Percentiles rank a stretch among this genome's conserved stretches.
phyloP scores from a whole-genome alignment of 2,329 filamentous ascomycete species.

The Penicillium sp. region DNA sequence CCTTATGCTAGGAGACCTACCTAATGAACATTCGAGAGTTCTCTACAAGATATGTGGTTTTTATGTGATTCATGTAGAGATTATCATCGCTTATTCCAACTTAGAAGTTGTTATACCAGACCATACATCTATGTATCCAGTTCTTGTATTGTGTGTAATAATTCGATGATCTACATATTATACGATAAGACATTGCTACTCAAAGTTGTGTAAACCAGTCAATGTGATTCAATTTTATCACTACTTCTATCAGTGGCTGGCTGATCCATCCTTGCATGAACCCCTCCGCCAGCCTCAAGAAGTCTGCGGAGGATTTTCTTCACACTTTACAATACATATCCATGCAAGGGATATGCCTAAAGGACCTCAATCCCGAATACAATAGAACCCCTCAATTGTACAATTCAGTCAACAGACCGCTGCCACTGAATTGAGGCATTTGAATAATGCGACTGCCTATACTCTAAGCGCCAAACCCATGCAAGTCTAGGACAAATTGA shows the following conservation, averaged over 20 bases:
- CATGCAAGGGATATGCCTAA: background rate
- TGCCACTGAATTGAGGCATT: background rate
- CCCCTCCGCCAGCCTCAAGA: background rate
- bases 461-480: background rate
- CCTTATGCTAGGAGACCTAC: no score
- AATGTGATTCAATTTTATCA: background rate
- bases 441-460: background rate
- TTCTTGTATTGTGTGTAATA: background rate
- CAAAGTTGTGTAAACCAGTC: background rate
- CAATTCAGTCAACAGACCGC: background rate
- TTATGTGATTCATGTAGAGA: background rate
- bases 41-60: background rate
- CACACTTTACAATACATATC: background rate
- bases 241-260: constrained; percentile 1
- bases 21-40: background rate
- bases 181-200: background rate
- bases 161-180: background rate
- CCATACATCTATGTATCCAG: background rate
- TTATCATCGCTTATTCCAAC: no score
- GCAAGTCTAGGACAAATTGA: background rate
- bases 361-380: background rate
- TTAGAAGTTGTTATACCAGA: background rate
- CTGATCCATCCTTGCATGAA: constrained; percentile 8
- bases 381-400: background rate
- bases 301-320: background rate